phyloP scores from a whole-genome alignment of 495 filamentous ascomycete species.

The Glutinoglossum americanum region DNA sequence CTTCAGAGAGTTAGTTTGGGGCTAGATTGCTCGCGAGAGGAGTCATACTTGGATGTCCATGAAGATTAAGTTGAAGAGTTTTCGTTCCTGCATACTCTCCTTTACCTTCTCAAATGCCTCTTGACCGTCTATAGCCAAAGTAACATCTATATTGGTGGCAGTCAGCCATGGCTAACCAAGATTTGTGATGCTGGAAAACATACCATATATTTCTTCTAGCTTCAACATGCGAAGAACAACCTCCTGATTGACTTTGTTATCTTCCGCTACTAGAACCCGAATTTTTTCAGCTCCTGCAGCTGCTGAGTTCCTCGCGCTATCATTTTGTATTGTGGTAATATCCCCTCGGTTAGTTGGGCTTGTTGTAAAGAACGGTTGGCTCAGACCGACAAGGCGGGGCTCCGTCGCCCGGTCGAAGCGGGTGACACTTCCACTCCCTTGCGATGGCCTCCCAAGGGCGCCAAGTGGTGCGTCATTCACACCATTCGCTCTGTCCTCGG shows the following conservation, averaged over 20 bases:
- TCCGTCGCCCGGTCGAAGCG: slow-evolving; percentile 30
- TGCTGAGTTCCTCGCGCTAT: slow-evolving; percentile 16
- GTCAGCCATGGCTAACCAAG: slow-evolving; percentile 1
- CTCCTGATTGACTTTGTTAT: slow-evolving; percentile 88
- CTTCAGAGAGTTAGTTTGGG: slow-evolving; percentile 17
- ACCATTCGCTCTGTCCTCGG: neutral
- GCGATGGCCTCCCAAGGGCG: neutral
- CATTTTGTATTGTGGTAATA: slow-evolving; percentile 24
- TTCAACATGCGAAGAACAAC: slow-evolving; percentile 64
- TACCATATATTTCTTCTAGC: slow-evolving; percentile 42
- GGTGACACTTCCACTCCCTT: neutral
- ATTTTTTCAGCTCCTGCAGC: slow-evolving; percentile 35
- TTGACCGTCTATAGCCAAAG: slow-evolving; percentile 68
- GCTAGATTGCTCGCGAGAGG: neutral
- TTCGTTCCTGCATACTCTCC: slow-evolving; percentile 48
- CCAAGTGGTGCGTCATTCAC: neutral
- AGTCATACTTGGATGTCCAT: slow-evolving; percentile 48
- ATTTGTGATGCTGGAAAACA: slow-evolving; percentile 2
- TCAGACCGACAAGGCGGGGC: slow-evolving; percentile 62
- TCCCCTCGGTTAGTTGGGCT: slow-evolving; percentile 17
- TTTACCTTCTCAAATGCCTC: slow-evolving; percentile 76
- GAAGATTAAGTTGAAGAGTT: slow-evolving; percentile 65
- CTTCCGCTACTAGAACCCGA: slow-evolving; percentile 77
- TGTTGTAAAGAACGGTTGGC: slow-evolving; percentile 66
- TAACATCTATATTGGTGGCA: slow-evolving; percentile 31